These are phyloP conservation scores for Vitis amurensis DNA, from an alignment of 164 flowering plant genomes.

Conservation along the genomic window DNA sequence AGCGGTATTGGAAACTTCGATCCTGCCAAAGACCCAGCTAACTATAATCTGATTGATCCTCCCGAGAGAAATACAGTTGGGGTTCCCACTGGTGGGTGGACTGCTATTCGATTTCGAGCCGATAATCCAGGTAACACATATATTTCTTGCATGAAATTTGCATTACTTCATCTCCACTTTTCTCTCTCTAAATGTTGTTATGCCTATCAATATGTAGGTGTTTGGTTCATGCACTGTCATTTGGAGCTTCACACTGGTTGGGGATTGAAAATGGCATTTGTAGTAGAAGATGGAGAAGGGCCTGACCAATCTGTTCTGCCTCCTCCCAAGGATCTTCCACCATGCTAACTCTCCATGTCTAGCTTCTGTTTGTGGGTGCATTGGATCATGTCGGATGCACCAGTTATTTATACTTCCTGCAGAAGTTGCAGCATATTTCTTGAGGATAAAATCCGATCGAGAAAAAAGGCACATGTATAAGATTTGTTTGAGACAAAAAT, in stretches of 20 bases:
- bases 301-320: constrained; percentile 45
- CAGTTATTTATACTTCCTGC: not conserved
- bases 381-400: not conserved
- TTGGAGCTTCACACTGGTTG: constrained; percentile 67
- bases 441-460: not conserved
- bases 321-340: constrained; percentile 73
- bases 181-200: not conserved
- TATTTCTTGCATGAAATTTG: no score
- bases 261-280: constrained; percentile 66
- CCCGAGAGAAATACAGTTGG: constrained; percentile 71
- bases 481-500: not conserved
- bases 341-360: constrained; percentile 31
- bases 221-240: constrained; percentile 79
- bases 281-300: constrained; percentile 57
- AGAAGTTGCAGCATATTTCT: not conserved
- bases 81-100: constrained; percentile 79
- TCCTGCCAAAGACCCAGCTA: constrained; percentile 25
- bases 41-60: constrained; percentile 67
- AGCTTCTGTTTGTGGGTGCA: not conserved
- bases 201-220: constrained; percentile 34
- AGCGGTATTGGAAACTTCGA: constrained; percentile 32
- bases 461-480: not conserved
- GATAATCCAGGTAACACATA: constrained; percentile 61
- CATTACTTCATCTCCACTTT: no score
- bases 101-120: constrained; percentile 67